Evolutionary conservation across 2,329 filamentous ascomycete species (phyloP), one percentile per base, ranked within the genome.

Genomic region (Colletotrichum tropicicola): DNA sequence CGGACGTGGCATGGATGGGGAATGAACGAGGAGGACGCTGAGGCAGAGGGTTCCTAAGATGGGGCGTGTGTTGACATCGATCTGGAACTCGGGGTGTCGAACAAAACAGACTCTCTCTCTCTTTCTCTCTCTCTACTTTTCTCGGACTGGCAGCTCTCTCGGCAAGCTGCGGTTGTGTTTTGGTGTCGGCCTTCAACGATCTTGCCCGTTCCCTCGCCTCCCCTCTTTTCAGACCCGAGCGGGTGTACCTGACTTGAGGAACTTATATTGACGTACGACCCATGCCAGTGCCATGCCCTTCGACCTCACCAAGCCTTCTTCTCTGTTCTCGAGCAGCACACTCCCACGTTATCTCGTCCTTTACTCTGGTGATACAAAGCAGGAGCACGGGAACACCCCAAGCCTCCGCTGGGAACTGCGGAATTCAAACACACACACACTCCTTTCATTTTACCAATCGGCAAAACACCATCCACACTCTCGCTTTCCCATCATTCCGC

Each of bases 201-300:
- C 27, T 51, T 45, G 44, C 28, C 30, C 44, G 9, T 65, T 62
- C 57, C 57, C 49, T 65, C 58, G 57, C 58, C 62, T 56, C 51
- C 17, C 47, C 28, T 51, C 41, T 21, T 45, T 37, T 23, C 57
- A 51, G 23, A 49, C 35, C 49, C 49, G n/a, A 49, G 49, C 62
- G 62, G 62, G 58, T 65, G 62, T 65, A 41, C 62, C 62, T 65
- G 62, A 56, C 43, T 56, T 56, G 27, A 65, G 58, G 62, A 65
- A 65, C 62, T 65, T 65, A 65, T 65, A 65, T 65, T 65, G 62
- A 65, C 62, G 62, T 62, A 65, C 62, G 45, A 21, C 62, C 62
- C 62, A 65, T 65, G 37, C 62, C 62, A 65, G 62, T 52, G 27
- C 47, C 62, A 51, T 49, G 45, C 43, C 51, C 60, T 27, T 52